Conservation (phyloP, 2,329 filamentous ascomycete species). For the Alternaria ventricosa region DNA sequence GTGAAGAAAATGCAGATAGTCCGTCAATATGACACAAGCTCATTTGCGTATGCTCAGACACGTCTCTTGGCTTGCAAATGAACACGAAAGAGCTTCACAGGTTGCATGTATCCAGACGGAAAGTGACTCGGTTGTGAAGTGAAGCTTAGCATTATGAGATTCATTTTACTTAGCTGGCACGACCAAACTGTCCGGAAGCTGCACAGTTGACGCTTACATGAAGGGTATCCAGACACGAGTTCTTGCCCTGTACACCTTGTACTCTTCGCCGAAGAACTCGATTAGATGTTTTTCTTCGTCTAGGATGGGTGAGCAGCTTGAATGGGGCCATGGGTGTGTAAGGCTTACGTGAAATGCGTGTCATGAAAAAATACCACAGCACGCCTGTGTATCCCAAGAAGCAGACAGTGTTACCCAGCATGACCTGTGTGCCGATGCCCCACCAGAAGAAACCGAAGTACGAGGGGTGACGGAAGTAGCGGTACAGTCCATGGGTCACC, state of each 20-base stretch:
- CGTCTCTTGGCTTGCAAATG: not conserved
- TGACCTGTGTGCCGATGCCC: slow-evolving; percentile 91
- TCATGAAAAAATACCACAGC: slow-evolving; percentile 84
- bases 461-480: slow-evolving; percentile 78
- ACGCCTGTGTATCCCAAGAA: slow-evolving; percentile 75
- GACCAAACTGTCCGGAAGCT: not conserved
- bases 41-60: not conserved
- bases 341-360: slow-evolving; percentile 68
- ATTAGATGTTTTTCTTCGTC: slow-evolving; percentile 81
- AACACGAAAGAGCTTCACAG: not conserved
- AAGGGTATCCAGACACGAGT: slow-evolving; percentile 85
- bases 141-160: not conserved
- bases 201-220: slow-evolving; percentile 49
- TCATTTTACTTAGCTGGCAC: not conserved
- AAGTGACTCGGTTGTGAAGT: not conserved
- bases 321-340: not conserved
- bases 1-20: not conserved
- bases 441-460: slow-evolving; percentile 99
- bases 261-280: slow-evolving; percentile 84
- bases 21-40: not conserved
- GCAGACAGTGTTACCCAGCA: slow-evolving; percentile 84
- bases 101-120: not conserved
- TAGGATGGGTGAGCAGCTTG: slow-evolving; percentile 33
- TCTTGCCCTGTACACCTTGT: slow-evolving; percentile 72
- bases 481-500: slow-evolving; percentile 85